Conservation (phyloP, 1,284 basidiomycete species). For the Cutaneotrichosporon cyanovorans region DNA sequence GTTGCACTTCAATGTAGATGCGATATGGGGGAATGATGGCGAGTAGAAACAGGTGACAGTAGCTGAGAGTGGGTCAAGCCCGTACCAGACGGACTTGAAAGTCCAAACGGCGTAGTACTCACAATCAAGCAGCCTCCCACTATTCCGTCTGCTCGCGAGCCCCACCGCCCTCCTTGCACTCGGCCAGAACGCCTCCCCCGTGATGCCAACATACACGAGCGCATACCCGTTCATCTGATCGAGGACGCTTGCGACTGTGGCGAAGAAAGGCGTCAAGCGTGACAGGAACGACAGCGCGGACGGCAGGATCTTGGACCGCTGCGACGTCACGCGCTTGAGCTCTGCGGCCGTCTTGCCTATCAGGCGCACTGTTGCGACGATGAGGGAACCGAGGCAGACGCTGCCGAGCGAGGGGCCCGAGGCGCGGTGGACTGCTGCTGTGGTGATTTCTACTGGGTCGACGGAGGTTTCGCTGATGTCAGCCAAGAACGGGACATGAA, state of each 20-base stretch:
- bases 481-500: too few species aligned
- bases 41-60: too few species aligned
- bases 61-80: too few species aligned
- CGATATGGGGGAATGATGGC: too few species aligned
- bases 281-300: constrained; percentile 47
- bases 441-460: constrained; percentile 54
- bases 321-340: constrained; percentile 31
- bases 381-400: constrained; percentile 64
- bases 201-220: constrained; percentile 75
- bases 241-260: constrained; percentile 54
- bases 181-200: constrained; percentile 73
- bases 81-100: too few species aligned
- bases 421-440: constrained; percentile 68
- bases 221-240: constrained; percentile 74
- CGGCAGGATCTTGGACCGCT: constrained; percentile 31
- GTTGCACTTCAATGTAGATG: too few species aligned
- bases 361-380: constrained; percentile 60
- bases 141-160: constrained; percentile 38
- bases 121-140: constrained; percentile 45
- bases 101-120: constrained; percentile 13
- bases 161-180: constrained; percentile 61
- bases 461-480: constrained; percentile 46
- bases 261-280: constrained; percentile 42
- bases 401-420: constrained; percentile 74
- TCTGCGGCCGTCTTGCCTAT: constrained; percentile 36